Base-by-base conservation (phyloP, 148 eudicot species). In the Rhododendron molle region DNA sequence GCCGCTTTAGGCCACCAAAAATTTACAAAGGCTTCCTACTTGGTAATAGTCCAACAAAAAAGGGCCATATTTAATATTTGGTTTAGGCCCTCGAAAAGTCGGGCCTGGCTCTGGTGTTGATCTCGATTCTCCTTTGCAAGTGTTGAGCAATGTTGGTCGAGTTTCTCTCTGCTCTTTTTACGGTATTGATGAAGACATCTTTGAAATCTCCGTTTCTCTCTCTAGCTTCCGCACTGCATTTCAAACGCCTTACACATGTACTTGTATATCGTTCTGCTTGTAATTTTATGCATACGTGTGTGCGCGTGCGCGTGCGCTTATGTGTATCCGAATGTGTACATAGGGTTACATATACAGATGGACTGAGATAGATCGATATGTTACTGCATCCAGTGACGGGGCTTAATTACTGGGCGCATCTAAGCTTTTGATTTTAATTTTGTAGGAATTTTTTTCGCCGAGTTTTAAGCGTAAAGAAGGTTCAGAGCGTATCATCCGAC, bases 401-500 rank as follows among this genome's bases (percentile, higher is more conserved):
- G 15, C n/a, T 20, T 2, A 36, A 82, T 30, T 7, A 3, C n/a
- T 28, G 18, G 16, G 4, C 20, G 30, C 54, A 32, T 34, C 43
- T 58, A 12, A 78, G 58, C 62, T 47, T 77, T 67, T 58, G 81
- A 81, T 16, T 86, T 43, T 38, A 3, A 47, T 69, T 85, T 81
- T 88, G 87, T 76, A 87, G 67, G 62, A 69, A 4, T 36, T 36
- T 77, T 43, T 83, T 13, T 62, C 4, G 67, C 89, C 56, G n/a
- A 76, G 47, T 52, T 84, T 87, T 82, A 47, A 78, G 82, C 67
- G 50, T 60, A 80, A 89, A 80, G 85, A 30, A 85, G 65, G 20
- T 60, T 77, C 46, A 69, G 84, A 56, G 78, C 85, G 50, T 81
- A 85, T 47, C 34, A 50, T 85, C 38, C 9, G 36, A 58, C 58